Evolutionary conservation across 208 protist genomes (phyloP).

Genomic region (Angomonas ambiguus): DNA sequence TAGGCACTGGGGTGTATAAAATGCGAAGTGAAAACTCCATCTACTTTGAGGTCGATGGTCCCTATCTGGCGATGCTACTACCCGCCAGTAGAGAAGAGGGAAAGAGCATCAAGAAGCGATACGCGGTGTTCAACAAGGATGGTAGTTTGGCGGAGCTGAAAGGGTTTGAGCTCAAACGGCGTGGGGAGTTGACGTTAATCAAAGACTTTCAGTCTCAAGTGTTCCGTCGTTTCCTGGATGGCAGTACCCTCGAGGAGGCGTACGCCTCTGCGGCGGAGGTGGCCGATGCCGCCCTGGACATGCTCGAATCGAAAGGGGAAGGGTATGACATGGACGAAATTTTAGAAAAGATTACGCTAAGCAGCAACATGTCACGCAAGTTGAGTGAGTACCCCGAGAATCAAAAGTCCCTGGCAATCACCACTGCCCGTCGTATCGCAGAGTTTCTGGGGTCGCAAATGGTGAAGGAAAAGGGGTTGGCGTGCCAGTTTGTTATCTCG

Average conservation of each 20-base stretch:
- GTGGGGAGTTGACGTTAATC: constrained; percentile 99
- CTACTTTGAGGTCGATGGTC: constrained; percentile 99
- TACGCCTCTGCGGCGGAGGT: constrained; percentile 96
- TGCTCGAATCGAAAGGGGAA: constrained; percentile 91
- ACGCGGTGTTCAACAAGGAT: constrained; percentile 99
- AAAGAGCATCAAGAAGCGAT: constrained; percentile 98
- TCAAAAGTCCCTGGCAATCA: constrained; percentile 99
- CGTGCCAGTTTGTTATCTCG: constrained; percentile 97
- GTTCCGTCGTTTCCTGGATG: constrained; percentile 96
- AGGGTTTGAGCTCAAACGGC: constrained; percentile 99
- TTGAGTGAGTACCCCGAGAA: constrained; percentile 96
- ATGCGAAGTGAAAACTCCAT: constrained; percentile 96
- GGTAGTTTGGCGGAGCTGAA: constrained; percentile 99
- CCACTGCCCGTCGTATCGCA: constrained; percentile 94
- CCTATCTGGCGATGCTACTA: constrained; percentile 99
- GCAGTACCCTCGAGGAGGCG: constrained; percentile 92
- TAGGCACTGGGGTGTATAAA: constrained; percentile 64
- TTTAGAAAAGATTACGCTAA: constrained; percentile 97
- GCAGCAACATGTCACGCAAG: constrained; percentile 94
- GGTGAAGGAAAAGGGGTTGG: constrained; percentile 96
- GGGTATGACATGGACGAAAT: constrained; percentile 95
- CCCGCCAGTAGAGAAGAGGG: constrained; percentile 98
- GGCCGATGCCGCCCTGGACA: constrained; percentile 96
- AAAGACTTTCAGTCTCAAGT: constrained; percentile 98
- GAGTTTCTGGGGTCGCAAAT: constrained; percentile 98